These are phyloP conservation scores for Puccinia polysora DNA, from an alignment of 1,284 basidiomycete species.

Conservation along the genomic window DNA sequence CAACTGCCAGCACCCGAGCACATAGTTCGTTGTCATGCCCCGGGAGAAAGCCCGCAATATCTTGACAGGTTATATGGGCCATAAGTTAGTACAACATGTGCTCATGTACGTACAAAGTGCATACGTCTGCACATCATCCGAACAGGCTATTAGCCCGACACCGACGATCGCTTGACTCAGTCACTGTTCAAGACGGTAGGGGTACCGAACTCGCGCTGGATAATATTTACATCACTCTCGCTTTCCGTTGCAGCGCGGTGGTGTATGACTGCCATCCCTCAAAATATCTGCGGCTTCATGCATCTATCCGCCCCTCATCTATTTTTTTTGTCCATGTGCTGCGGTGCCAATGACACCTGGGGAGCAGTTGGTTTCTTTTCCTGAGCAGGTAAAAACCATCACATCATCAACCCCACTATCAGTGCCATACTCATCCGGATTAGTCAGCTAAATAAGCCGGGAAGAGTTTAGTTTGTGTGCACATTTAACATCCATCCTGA, in stretches of 20 bases:
- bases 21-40: background rate
- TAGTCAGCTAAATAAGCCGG: too few relatives aligned
- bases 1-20: background rate
- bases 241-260: slow-evolving; percentile 21
- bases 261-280: slow-evolving; percentile 15
- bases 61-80: background rate
- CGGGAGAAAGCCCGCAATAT: slow-evolving; percentile 5
- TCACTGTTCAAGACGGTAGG: background rate
- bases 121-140: slow-evolving; percentile 1
- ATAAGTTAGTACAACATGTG: slow-evolving; percentile 14
- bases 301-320: slow-evolving; percentile 26
- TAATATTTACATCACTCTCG: slow-evolving; percentile 22
- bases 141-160: slow-evolving; percentile 26
- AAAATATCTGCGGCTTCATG: slow-evolving; percentile 35
- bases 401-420: slow-evolving; percentile 35
- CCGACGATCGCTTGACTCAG: slow-evolving; percentile 11
- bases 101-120: slow-evolving; percentile 25
- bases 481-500: too few relatives aligned
- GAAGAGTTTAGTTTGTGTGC: too few relatives aligned
- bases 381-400: slow-evolving; percentile 25
- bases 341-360: slow-evolving; percentile 8
- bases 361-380: slow-evolving; percentile 11
- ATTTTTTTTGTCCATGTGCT: slow-evolving; percentile 12
- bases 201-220: slow-evolving; percentile 14
- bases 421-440: slow-evolving; percentile 11